Evolutionary conservation across 2,329 filamentous ascomycete genomes (phyloP).

Genomic region (Cadophora gregata): DNA sequence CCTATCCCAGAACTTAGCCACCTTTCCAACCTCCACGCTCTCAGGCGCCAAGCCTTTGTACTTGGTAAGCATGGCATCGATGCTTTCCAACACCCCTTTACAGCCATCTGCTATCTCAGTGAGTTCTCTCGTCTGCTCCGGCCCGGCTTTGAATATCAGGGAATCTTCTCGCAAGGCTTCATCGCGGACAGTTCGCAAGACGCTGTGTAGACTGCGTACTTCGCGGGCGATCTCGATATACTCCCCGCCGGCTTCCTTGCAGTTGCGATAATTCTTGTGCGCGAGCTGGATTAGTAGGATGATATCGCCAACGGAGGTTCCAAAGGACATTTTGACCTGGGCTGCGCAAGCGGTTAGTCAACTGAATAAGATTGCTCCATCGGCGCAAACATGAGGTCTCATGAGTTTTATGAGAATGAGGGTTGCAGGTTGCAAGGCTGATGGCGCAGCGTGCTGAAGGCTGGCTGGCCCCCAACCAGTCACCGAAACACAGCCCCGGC

Average conservation of each 20-base stretch:
- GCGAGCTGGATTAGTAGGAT: slow-evolving; percentile 24
- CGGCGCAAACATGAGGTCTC: background rate
- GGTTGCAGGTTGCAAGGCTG: background rate
- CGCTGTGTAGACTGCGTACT: slow-evolving; percentile 27
- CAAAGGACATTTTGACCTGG: slow-evolving; percentile 75
- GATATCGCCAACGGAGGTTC: slow-evolving; percentile 59
- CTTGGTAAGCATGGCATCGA: slow-evolving; percentile 18
- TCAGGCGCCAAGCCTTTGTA: slow-evolving; percentile 22
- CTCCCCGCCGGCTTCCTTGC: slow-evolving; percentile 24
- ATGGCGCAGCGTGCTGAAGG: background rate
- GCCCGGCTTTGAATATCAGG: slow-evolving; percentile 51
- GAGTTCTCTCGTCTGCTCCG: slow-evolving; percentile 6
- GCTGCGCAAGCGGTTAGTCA: no score
- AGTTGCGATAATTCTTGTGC: slow-evolving; percentile 22
- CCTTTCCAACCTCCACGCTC: slow-evolving; percentile 14
- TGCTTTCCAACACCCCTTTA: slow-evolving; percentile 15
- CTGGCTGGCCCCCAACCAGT: background rate
- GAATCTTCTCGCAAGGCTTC: slow-evolving; percentile 21
- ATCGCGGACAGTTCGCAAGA: slow-evolving; percentile 20
- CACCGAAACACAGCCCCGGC: background rate
- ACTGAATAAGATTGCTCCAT: background rate
- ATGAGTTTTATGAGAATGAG: background rate
- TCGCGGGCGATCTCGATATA: slow-evolving; percentile 28
- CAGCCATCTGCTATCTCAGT: slow-evolving; percentile 13
- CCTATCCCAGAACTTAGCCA: slow-evolving; percentile 23